Percentiles rank a stretch among this genome's conserved stretches.
Conservation (phyloP, 1,284 basidiomycete genomes). For the Chalciporus sp. region DNA sequence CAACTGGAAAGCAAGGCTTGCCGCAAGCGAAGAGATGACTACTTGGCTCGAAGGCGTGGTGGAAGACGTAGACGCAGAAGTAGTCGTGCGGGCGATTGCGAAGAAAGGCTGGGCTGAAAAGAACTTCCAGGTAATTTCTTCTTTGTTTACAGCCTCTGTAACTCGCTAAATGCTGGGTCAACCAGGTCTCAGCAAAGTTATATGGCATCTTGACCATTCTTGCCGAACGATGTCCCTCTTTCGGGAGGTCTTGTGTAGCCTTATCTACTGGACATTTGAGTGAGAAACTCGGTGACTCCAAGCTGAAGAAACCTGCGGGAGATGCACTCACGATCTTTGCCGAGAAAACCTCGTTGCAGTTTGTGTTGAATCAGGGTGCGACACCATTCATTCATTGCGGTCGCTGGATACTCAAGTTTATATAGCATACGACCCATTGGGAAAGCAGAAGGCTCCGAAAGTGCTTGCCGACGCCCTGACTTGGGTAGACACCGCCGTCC, state of each 20-base stretch:
- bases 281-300: constrained; percentile 96
- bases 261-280: constrained; percentile 84
- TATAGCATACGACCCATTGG: constrained; percentile 86
- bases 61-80: constrained; percentile 81
- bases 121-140: constrained; percentile 85
- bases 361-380: constrained; percentile 90
- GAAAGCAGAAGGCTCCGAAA: constrained; percentile 97
- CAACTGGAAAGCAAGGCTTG: constrained; percentile 93
- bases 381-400: constrained; percentile 11
- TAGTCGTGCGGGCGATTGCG: constrained; percentile 86
- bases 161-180: constrained; percentile 8
- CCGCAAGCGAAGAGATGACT: constrained; percentile 85
- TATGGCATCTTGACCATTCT: constrained; percentile 78
- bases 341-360: constrained; percentile 93
- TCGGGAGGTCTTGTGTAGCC: constrained; percentile 85
- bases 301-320: constrained; percentile 96
- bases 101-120: constrained; percentile 98
- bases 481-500: constrained; percentile 88
- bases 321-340: constrained; percentile 84
- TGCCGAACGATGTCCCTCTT: constrained; percentile 80
- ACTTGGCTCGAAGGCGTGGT: constrained; percentile 79
- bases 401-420: constrained; percentile 18
- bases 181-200: constrained; percentile 84
- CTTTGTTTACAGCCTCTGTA: constrained; percentile 5
- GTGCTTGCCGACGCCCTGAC: constrained; percentile 89